Evolutionary conservation across 1,284 basidiomycete species (phyloP).

Genomic region (Ceraceosorus bombacis): DNA sequence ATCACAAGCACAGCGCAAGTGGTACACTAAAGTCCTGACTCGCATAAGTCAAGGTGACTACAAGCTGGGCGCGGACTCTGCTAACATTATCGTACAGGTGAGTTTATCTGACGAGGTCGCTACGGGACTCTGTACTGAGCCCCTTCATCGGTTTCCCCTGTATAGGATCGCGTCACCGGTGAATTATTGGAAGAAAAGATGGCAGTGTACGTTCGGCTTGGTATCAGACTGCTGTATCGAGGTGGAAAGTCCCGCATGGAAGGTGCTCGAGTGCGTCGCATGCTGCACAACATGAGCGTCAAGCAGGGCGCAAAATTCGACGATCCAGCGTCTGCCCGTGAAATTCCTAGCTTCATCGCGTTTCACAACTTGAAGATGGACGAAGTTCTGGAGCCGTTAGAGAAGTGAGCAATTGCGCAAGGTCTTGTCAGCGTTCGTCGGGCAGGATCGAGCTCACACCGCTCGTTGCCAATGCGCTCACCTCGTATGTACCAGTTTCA

Average conservation of each 20-base stretch:
- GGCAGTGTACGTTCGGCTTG: slow-evolving; percentile 86
- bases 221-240: slow-evolving; percentile 86
- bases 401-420: slow-evolving; percentile 49
- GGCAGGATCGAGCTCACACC: no score
- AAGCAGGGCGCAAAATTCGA: slow-evolving; percentile 95
- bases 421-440: no score
- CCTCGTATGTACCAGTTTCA: slow-evolving; percentile 53
- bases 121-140: no score
- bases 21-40: slow-evolving; percentile 77
- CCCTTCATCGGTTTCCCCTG: not conserved
- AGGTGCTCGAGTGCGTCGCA: slow-evolving; percentile 67
- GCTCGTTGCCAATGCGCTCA: no score
- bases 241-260: slow-evolving; percentile 85
- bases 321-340: slow-evolving; percentile 68
- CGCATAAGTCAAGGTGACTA: slow-evolving; percentile 72
- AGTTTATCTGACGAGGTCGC: no score
- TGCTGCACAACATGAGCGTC: slow-evolving; percentile 80
- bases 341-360: slow-evolving; percentile 78
- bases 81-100: slow-evolving; percentile 64
- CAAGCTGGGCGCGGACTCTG: slow-evolving; percentile 78
- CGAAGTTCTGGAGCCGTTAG: slow-evolving; percentile 73
- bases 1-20: slow-evolving; percentile 90
- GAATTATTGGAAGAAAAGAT: slow-evolving; percentile 95
- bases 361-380: slow-evolving; percentile 78
- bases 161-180: slow-evolving; percentile 62